phyloP scores from a whole-genome alignment of 2,329 filamentous ascomycete genomes.

The Verticillium nonalfalfae region DNA sequence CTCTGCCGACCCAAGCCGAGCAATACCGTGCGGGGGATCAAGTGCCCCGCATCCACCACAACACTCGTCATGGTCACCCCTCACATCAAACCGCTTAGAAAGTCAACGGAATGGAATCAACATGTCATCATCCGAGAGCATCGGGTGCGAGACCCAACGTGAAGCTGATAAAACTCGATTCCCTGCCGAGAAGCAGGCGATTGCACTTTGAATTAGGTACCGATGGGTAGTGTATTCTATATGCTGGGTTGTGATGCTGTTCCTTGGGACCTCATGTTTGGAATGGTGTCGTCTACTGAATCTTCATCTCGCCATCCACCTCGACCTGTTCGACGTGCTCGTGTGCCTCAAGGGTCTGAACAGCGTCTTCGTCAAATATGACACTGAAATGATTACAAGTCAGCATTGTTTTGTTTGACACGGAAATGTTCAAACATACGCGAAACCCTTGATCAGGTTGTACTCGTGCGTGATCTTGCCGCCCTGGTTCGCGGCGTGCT shows the following conservation, averaged over 20 bases:
- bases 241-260: neutral
- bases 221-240: neutral
- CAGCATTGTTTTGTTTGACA: neutral
- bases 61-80: neutral
- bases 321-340: slow-evolving; percentile 73
- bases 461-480: slow-evolving; percentile 82
- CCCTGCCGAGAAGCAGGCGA: no score
- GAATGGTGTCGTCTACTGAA: slow-evolving; percentile 47
- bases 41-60: neutral
- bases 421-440: slow-evolving; percentile 51
- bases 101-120: neutral
- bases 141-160: neutral
- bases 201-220: no score
- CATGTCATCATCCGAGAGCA: neutral
- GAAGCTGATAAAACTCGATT: neutral
- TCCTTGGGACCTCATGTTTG: neutral
- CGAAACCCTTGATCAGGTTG: slow-evolving; percentile 84
- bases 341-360: slow-evolving; percentile 60
- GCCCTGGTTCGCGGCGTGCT: slow-evolving; percentile 66
- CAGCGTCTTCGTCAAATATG: slow-evolving; percentile 59
- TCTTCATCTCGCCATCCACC: slow-evolving; percentile 62
- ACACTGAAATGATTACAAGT: slow-evolving; percentile 46
- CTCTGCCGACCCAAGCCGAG: neutral
- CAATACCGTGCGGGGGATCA: neutral
- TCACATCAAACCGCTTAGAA: neutral